Percentiles rank a stretch among this genome's conserved stretches.
These are phyloP conservation scores for Penicillium sp. DNA, from an alignment of 2,329 filamentous ascomycete genomes.

Conservation along the genomic window DNA sequence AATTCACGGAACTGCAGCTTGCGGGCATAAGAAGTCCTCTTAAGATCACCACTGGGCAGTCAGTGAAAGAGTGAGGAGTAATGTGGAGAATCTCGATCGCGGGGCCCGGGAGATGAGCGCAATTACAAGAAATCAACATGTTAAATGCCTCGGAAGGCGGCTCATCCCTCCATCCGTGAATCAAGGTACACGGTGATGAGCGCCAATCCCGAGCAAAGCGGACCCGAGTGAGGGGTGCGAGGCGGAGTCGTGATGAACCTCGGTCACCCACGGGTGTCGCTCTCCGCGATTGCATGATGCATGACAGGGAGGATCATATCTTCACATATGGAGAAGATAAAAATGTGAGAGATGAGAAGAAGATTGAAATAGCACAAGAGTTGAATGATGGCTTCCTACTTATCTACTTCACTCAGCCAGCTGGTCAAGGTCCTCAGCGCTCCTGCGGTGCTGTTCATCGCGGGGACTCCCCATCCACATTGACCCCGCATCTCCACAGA, in stretches of 20 bases:
- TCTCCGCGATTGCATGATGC: not conserved
- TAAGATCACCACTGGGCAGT: not conserved
- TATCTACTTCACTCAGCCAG: not conserved
- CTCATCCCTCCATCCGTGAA: not conserved
- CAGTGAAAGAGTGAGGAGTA: slow-evolving; percentile 4
- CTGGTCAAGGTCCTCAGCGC: slow-evolving; percentile 8
- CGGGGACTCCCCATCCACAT: not conserved
- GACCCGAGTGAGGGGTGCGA: slow-evolving; percentile 11
- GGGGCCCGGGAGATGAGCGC: slow-evolving; percentile 8
- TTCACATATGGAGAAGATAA: not conserved
- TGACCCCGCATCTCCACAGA: slow-evolving; percentile 9
- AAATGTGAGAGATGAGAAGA: not conserved
- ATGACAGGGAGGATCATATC: not conserved
- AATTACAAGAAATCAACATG: not conserved
- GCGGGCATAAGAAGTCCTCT: not conserved
- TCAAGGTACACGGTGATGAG: not conserved
- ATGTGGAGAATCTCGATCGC: not conserved
- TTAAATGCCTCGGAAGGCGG: not conserved
- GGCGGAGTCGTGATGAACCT: slow-evolving; percentile 15
- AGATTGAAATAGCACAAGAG: too few relatives aligned
- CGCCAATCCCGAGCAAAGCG: not conserved
- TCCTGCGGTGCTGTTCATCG: not conserved
- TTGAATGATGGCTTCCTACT: not conserved
- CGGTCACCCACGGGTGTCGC: slow-evolving; percentile 4
- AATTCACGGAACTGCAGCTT: not conserved